Evolutionary conservation across 441 rosid genomes (phyloP), one percentile per base, ranked within the genome.

Genomic region (Gossypium davidsonii): DNA sequence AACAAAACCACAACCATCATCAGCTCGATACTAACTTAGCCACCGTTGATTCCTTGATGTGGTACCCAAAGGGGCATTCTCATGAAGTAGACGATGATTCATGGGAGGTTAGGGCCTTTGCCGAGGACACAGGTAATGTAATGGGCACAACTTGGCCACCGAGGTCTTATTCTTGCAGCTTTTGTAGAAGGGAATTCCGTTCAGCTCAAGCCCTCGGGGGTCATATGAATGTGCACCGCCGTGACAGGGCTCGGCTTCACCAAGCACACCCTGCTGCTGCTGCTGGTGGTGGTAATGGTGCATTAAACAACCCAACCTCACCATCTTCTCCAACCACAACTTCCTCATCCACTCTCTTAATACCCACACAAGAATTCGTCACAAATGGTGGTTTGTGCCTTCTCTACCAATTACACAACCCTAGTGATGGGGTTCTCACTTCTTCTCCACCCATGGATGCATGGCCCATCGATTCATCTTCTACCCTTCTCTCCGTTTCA

Each of bases 391-490:
- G 85, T 17, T 76, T 85, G 56, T 85, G 92, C 70, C 80, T 87
- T 3, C 83, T 85, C 46, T 89, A 90, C 80, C 98, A 88, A 80
- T 78, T 86, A 39, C 88, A 90, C 14, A 86, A 83, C 93, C 91
- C 88, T 85, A 80, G 59, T 77, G 85, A 62, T 77, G 85, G 83
- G 51, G 69, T 77, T 74, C 80, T 79, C 68, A 23, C 79, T 73
- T 44, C 79, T 74, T 49, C 84, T n/a, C 66, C 77, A 6, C 65
- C 75, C 58, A 62, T 73, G 9, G 75, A 78, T 75, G 85, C 74
- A 57, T 62, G 73, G 60, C 72, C 73, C 39, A 72, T 51, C 67
- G 77, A 78, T 65, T 73, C 86, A 2, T 75, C 86, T 44, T 81
- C 90, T 6, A 73, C 90, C 62, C 73, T 81, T 62, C 77, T 82